Evolutionary conservation across 306 rosid genomes (phyloP).

Genomic region (Dryas alaskensis): DNA sequence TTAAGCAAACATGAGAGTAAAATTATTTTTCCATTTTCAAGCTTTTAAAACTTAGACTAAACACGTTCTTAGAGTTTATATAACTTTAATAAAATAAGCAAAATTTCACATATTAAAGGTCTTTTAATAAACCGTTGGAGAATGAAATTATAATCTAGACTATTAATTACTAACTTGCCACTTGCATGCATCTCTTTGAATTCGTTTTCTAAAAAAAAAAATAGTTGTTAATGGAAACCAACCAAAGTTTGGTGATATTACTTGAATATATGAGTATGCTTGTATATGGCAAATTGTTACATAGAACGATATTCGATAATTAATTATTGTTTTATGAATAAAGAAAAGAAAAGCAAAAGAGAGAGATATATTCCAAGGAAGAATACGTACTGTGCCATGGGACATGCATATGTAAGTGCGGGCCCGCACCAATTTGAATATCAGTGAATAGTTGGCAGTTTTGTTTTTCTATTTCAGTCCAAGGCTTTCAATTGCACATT

Average conservation of each 20-base stretch:
- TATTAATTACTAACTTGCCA: too few relatives aligned
- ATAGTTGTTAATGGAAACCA: not conserved
- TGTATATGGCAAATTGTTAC: too few relatives aligned
- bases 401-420: not conserved
- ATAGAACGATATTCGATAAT: too few relatives aligned
- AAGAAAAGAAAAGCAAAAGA: not conserved
- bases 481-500: not conserved
- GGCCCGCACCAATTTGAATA: not conserved
- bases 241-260: too few relatives aligned
- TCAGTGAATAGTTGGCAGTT: not conserved
- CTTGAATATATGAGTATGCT: too few relatives aligned
- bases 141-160: too few relatives aligned
- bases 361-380: not conserved
- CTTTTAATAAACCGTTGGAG: too few relatives aligned
- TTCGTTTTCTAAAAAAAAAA: not conserved
- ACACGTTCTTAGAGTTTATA: too few relatives aligned
- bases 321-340: not conserved
- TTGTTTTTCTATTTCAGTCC: not conserved
- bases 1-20: too few relatives aligned
- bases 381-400: not conserved
- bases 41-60: fast-evolving
- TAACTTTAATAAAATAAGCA: too few relatives aligned
- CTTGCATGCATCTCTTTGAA: not conserved
- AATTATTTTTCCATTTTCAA: too few relatives aligned
- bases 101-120: too few relatives aligned